These are phyloP conservation scores for Chrysoporthe deuterocubensis DNA, from an alignment of 2,329 filamentous ascomycete species.

Conservation along the genomic window DNA sequence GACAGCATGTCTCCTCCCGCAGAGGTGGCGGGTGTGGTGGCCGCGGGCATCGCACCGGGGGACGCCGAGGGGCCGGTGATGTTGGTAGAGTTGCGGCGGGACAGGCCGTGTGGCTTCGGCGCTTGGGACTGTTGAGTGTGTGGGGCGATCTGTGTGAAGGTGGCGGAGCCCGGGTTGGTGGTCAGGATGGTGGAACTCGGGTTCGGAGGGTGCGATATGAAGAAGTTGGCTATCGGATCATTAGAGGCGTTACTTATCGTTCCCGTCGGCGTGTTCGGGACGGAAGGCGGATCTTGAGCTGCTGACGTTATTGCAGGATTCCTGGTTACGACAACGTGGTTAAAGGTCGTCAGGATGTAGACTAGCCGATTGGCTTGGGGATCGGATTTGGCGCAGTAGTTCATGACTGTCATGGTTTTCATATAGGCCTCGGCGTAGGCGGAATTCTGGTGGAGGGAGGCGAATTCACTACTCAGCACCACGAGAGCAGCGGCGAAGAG, in stretches of 20 bases:
- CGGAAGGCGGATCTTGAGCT: constrained; percentile 17
- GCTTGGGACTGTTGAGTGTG: constrained; percentile 7
- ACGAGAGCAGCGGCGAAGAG: constrained; percentile 60
- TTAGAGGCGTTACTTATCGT: constrained; percentile 17
- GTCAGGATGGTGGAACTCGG: not conserved
- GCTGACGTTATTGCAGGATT: constrained; percentile 7
- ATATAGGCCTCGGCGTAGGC: constrained; percentile 41
- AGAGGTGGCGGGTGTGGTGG: constrained; percentile 23
- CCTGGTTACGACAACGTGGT: constrained; percentile 25
- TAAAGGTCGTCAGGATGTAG: constrained; percentile 55
- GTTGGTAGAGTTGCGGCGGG: constrained; percentile 14
- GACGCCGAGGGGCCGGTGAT: constrained; percentile 13
- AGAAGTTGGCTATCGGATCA: constrained; percentile 29
- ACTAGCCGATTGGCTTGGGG: constrained; percentile 53
- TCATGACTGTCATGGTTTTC: constrained; percentile 52
- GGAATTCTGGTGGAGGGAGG: constrained; percentile 50
- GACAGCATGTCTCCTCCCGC: constrained; percentile 21
- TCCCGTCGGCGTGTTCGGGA: constrained; percentile 23
- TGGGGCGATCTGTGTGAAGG: constrained; percentile 6
- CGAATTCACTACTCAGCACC: constrained; percentile 61
- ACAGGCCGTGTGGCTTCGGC: not conserved
- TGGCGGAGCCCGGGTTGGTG: constrained; percentile 4
- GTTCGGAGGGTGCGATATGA: constrained; percentile 18
- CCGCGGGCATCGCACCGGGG: constrained; percentile 17
- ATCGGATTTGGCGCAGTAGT: constrained; percentile 52